Evolutionary conservation across 148 eudicot genomes (phyloP).

Genomic region (Rhododendron ferrugineum): DNA sequence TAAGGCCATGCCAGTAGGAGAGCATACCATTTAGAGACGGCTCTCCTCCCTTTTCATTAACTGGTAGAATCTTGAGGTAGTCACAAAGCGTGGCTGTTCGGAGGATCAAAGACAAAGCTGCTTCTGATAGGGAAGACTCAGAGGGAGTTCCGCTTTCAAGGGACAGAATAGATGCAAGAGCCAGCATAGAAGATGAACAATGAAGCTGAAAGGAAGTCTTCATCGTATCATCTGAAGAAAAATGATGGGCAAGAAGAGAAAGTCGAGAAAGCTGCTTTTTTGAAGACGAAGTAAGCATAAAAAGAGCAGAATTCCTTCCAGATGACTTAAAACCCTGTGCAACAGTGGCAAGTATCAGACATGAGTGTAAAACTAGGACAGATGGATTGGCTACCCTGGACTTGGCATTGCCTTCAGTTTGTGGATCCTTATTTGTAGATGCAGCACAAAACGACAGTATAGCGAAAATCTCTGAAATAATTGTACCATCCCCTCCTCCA

Average conservation of each 20-base stretch:
- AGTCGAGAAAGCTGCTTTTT: conserved; percentile 80
- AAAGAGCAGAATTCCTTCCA: conserved; percentile 75
- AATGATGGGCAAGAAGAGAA: conserved; percentile 73
- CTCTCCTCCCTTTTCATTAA: conserved; percentile 35
- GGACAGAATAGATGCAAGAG: conserved; percentile 76
- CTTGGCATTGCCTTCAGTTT: conserved; percentile 40
- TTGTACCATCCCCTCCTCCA: conserved; percentile 91
- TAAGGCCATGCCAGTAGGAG: conserved; percentile 88
- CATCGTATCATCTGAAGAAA: conserved; percentile 63
- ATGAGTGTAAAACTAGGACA: conserved; percentile 55
- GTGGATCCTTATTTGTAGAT: conserved; percentile 50
- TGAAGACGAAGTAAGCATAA: conserved; percentile 73
- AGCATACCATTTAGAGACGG: conserved; percentile 37
- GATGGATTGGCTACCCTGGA: conserved; percentile 47
- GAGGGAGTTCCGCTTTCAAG: conserved; percentile 56
- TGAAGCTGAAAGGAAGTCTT: conserved; percentile 54
- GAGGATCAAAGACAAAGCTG: conserved; percentile 79
- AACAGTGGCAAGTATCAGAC: conserved; percentile 70
- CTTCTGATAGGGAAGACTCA: conserved; percentile 53
- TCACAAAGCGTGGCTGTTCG: conserved; percentile 79
- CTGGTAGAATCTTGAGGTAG: conserved; percentile 42
- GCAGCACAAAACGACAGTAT: conserved; percentile 59
- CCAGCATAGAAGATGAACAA: conserved; percentile 82
- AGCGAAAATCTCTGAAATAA: conserved; percentile 85
- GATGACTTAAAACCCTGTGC: conserved; percentile 76